These are phyloP conservation scores for Powellomyces hirtus DNA, from an alignment of 192 early-diverging fungal genomes.

Conservation along the genomic window DNA sequence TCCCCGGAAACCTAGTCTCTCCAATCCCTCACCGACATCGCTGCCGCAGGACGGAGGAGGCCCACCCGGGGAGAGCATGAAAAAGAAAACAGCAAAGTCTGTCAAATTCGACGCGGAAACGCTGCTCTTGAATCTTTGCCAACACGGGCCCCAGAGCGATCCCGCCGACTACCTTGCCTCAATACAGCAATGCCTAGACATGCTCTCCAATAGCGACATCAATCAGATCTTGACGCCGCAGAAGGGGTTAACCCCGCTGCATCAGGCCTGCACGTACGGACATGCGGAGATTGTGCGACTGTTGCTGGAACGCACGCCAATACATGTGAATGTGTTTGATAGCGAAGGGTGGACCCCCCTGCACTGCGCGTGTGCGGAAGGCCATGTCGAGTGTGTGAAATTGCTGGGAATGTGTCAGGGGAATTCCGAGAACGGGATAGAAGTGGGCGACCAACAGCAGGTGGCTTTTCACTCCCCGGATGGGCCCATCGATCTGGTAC, in stretches of 20 bases:
- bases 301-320: conserved; percentile 25
- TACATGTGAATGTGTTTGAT: conserved; percentile 45
- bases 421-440: not conserved
- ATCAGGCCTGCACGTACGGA: conserved; percentile 59
- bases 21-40: not conserved
- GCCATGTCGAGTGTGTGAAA: conserved; percentile 51
- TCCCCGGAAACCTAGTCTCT: not conserved
- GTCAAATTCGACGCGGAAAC: conserved; percentile 42
- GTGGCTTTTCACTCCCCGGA: conserved; percentile 32
- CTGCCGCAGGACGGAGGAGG: no score
- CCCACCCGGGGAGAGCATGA: not conserved
- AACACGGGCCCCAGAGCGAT: conserved; percentile 24
- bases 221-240: conserved; percentile 38
- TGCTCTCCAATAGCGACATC: conserved; percentile 19
- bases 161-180: not conserved
- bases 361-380: conserved; percentile 68
- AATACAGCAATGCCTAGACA: not conserved
- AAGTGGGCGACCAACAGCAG: not conserved
- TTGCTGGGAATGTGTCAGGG: conserved; percentile 43
- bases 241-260: conserved; percentile 47
- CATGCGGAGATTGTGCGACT: conserved; percentile 33
- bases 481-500: conserved; percentile 46
- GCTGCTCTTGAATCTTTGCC: conserved; percentile 41
- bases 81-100: conserved; percentile 3
- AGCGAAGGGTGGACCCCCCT: conserved; percentile 66